Percentiles rank a stretch among this genome's conserved stretches.
Evolutionary conservation across 495 filamentous ascomycete genomes (phyloP).

Genomic region (Stereocaulon alpinum): DNA sequence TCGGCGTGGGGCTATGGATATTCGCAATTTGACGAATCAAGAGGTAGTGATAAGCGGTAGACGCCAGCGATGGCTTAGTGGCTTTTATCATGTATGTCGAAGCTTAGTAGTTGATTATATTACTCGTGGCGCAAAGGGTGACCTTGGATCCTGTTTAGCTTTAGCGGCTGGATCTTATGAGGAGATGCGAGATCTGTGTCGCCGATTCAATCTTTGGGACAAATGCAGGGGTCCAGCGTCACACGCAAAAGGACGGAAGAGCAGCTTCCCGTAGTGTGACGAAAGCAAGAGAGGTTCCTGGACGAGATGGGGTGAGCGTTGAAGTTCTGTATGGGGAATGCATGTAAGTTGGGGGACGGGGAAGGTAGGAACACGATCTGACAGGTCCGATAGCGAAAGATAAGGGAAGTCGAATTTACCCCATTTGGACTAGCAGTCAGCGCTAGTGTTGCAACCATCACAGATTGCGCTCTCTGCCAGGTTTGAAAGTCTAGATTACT

Average conservation of each 20-base stretch:
- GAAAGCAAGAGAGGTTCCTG: background rate
- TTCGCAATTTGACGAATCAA: conserved; percentile 5
- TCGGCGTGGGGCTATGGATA: background rate
- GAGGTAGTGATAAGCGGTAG: background rate
- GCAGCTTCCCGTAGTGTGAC: background rate
- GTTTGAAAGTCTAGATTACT: background rate
- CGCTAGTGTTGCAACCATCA: background rate
- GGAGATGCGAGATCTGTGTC: background rate
- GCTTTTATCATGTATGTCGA: background rate
- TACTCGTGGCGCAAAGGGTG: background rate
- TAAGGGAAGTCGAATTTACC: background rate
- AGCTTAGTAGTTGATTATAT: background rate
- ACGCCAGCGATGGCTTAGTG: background rate
- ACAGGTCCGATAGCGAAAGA: conserved; percentile 4
- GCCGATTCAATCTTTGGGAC: background rate
- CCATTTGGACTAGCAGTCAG: background rate
- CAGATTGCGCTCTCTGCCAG: background rate
- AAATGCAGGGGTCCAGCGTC: too few relatives aligned
- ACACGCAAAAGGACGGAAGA: background rate
- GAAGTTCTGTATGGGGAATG: background rate
- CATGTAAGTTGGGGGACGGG: background rate
- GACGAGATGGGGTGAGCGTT: background rate
- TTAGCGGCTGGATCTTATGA: background rate
- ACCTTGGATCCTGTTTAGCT: background rate
- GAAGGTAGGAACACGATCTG: background rate